Percentiles rank a stretch among this genome's conserved stretches.
phyloP scores from a whole-genome alignment of 2,329 filamentous ascomycete species.

The Helotiales sp. region DNA sequence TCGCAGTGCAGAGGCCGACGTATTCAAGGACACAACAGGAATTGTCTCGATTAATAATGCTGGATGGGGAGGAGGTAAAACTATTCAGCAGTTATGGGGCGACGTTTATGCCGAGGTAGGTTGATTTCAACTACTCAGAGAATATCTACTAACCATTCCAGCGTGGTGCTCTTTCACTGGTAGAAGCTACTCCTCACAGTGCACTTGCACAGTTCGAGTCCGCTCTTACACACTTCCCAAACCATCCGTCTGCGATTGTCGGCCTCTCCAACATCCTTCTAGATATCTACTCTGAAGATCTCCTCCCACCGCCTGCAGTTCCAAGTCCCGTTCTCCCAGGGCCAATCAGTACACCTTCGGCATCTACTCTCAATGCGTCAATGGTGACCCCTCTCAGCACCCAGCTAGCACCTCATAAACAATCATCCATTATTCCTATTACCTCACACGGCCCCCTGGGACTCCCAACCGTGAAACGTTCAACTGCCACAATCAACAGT shows the following conservation, averaged over 20 bases:
- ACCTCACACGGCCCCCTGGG: constrained; percentile 42
- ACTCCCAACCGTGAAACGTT: constrained; percentile 35
- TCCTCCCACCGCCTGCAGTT: constrained; percentile 62
- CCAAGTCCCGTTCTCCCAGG: constrained; percentile 40
- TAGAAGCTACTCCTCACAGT: constrained; percentile 56
- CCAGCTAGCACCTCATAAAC: constrained; percentile 20
- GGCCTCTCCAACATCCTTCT: constrained; percentile 84
- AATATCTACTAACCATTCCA: constrained; percentile 30
- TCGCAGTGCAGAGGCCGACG: constrained; percentile 70
- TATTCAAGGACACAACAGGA: constrained; percentile 65
- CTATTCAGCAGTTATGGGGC: constrained; percentile 81
- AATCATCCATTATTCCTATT: constrained; percentile 19
- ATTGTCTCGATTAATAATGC: constrained; percentile 65
- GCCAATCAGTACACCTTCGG: constrained; percentile 34
- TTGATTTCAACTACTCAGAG: not conserved
- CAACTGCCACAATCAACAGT: constrained; percentile 39
- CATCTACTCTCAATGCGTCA: constrained; percentile 34
- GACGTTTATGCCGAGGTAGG: constrained; percentile 83
- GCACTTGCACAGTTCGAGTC: constrained; percentile 82
- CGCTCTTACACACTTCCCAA: constrained; percentile 76
- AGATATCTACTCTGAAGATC: constrained; percentile 76
- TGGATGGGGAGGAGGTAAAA: constrained; percentile 81
- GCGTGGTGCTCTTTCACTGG: constrained; percentile 42
- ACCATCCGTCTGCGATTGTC: constrained; percentile 81
- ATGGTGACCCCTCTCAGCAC: constrained; percentile 27